Evolutionary conservation across 495 filamentous ascomycete genomes (phyloP), one percentile per base, ranked within the genome.

Genomic region (Penicillium herquei): DNA sequence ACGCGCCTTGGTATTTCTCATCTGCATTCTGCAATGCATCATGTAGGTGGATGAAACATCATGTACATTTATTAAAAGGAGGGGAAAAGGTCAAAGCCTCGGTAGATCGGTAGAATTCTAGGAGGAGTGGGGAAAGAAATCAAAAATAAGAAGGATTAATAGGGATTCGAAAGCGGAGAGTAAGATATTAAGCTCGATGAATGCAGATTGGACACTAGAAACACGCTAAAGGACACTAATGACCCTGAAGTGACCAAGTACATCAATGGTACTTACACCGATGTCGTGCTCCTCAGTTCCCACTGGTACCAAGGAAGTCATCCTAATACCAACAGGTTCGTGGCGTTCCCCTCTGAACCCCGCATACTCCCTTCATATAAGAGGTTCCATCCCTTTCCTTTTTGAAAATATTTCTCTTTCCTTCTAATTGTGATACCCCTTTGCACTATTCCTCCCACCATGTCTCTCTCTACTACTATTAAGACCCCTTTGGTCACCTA

Each of bases 401-500:
- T 13, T 37, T 49, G n/a, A 42, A 32, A 11, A 2, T 9, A 1
- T 45, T 51, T 37, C 30, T 40, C 44, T 52, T 53, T 31, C 52
- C 49, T 63, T 39, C 43, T 41, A 31, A 49, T 49, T 47, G 40
- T 59, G 48, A 62, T 64, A 62, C 66, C 57, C 8, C 57, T 42
- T 57, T 51, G 34, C 31, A 26, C 21, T 4, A 26, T 12, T 51
- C 49, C 39, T 57, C 34, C 35, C 65, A 72, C 47, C 52, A 77
- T 77, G 74, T 58, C 72, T 33, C 68, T 77, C 26, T 73, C 64
- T 41, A 61, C 72, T 51, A 71, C 70, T 48, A 70, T 77, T 56
- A 58, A 71, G 64, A 77, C 74, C 39, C 74, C 74, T 44, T 57
- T 56, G 39, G 52, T 83, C 56, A 81, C 89, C 65, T 94, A 87